These are phyloP conservation scores for Tetrahymena malaccensis DNA, from an alignment of 73 alveolate species.

Conservation along the genomic window DNA sequence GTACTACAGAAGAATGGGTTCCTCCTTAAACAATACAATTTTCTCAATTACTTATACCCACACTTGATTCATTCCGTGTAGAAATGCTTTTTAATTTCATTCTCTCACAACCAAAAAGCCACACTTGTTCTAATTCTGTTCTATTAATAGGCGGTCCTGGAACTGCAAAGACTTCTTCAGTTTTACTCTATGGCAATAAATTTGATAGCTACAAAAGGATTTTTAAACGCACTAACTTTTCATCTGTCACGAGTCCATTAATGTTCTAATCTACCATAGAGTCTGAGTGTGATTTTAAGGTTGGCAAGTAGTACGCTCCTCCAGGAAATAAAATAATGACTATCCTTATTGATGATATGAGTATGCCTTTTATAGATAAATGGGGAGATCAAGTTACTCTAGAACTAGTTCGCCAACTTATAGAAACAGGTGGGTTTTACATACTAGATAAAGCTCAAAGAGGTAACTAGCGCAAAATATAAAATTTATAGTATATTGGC, in stretches of 20 bases:
- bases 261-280: conserved; percentile 99
- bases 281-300: conserved; percentile 96
- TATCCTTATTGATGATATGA: conserved; percentile 93
- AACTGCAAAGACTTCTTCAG: conserved; percentile 99
- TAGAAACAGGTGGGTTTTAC: conserved; percentile 97
- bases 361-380: conserved; percentile 87
- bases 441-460: conserved; percentile 98
- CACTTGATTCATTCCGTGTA: conserved; percentile 99
- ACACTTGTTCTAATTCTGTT: conserved; percentile 21
- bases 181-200: conserved; percentile 87
- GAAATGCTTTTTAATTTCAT: conserved; percentile 90
- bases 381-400: conserved; percentile 99
- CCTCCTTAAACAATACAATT: conserved; percentile 87
- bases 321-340: conserved; percentile 97
- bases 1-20: conserved; percentile 65
- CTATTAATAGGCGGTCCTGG: conserved; percentile 95
- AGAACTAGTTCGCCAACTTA: conserved; percentile 96
- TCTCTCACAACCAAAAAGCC: conserved; percentile 77
- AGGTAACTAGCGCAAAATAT: conserved; percentile 97
- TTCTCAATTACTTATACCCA: conserved; percentile 98
- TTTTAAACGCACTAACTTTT: conserved; percentile 97
- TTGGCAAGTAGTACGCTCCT: conserved; percentile 96
- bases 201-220: conserved; percentile 76
- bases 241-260: conserved; percentile 98
- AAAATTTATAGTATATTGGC: conserved; percentile 93